Evolutionary conservation across 2,329 filamentous ascomycete species (phyloP), one percentile per base, ranked within the genome.

Genomic region (Trichophyton schoenleinii): DNA sequence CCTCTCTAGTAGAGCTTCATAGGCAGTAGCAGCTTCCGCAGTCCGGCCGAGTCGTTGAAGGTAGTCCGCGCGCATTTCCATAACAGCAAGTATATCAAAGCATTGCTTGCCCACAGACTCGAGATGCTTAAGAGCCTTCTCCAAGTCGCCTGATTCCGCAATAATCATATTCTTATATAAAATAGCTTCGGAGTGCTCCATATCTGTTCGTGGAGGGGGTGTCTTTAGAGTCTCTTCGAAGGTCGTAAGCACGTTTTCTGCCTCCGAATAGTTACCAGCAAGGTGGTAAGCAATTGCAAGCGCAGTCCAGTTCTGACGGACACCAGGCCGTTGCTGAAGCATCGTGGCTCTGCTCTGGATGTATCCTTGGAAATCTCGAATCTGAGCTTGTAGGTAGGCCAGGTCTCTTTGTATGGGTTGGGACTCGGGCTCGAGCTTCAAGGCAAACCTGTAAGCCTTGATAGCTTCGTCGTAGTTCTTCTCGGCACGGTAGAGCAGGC

Each of bases 391-490:
- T 63, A 99, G 82, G 64, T 95, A 83, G 58, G 94, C 92, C 64
- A 99, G 80, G 71, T 99, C 95, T 66, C 94, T 85, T 74, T 95
- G 89, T 69, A 99, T 99, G 74, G 96, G 92, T 64, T 85, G 81
- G 13, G 90, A 96, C 22, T 95, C 91, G n/a, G 95, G 92, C 71
- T 99, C 94, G 63, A 97, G 83, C 72, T 85, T 86, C 68, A 99
- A 79, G 15, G 94, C 94, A 74, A 95, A 96, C 73, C 95, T 95
- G 80, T 99, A 99, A 62, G 94, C 95, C 80, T 97, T 97, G 78
- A 96, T 96, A 8, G 95, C 92, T 78, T 97, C 94, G 74, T 97
- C 94, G 69, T 95, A 97, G 77, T 99, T 97, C 81, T 97, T 97
- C 71, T 88, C 87, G 57, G 89, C 87, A 59, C 92, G 87, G 77